A percentile compares a stretch with the other conserved stretches of the same genome.
These are phyloP conservation scores for Nicotiana noctiflora DNA, from an alignment of 257 asterid species.

Conservation along the genomic window DNA sequence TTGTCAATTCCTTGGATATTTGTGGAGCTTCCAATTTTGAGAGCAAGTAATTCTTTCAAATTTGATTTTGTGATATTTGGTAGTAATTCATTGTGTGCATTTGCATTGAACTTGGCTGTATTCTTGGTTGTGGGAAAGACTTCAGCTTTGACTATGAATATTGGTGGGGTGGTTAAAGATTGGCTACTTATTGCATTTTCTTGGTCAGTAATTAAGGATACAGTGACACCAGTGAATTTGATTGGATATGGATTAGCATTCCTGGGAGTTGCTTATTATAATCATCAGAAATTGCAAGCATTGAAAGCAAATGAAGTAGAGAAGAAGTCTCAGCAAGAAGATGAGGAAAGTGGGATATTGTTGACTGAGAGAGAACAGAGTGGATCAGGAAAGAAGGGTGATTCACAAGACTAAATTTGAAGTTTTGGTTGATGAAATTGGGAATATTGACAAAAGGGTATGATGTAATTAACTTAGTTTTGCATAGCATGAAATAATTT, in stretches of 20 bases:
- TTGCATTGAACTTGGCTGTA: constrained; percentile 67
- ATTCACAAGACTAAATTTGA: constrained; percentile 25
- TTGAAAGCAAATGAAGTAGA: constrained; percentile 61
- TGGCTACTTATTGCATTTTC: constrained; percentile 76
- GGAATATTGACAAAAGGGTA: background rate
- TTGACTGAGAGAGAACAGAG: constrained; percentile 32
- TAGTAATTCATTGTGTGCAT: constrained; percentile 62
- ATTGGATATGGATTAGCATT: constrained; percentile 73
- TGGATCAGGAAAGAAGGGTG: constrained; percentile 40
- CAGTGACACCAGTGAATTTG: constrained; percentile 54
- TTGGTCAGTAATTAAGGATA: constrained; percentile 82
- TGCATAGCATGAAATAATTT: background rate
- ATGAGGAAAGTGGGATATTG: constrained; percentile 42
- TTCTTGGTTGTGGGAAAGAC: constrained; percentile 72
- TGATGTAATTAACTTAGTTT: background rate
- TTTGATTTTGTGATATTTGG: constrained; percentile 55
- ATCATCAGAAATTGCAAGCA: constrained; percentile 64
- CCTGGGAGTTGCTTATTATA: constrained; percentile 57
- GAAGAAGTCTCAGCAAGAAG: constrained; percentile 38
- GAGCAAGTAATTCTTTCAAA: constrained; percentile 20
- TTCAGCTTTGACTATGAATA: constrained; percentile 79
- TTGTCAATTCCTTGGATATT: constrained; percentile 58
- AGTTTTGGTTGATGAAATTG: background rate
- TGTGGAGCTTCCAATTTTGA: constrained; percentile 48
- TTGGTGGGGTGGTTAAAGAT: constrained; percentile 72